Evolutionary conservation across 2,329 filamentous ascomycete genomes (phyloP).

Genomic region (Volutella citrinella): DNA sequence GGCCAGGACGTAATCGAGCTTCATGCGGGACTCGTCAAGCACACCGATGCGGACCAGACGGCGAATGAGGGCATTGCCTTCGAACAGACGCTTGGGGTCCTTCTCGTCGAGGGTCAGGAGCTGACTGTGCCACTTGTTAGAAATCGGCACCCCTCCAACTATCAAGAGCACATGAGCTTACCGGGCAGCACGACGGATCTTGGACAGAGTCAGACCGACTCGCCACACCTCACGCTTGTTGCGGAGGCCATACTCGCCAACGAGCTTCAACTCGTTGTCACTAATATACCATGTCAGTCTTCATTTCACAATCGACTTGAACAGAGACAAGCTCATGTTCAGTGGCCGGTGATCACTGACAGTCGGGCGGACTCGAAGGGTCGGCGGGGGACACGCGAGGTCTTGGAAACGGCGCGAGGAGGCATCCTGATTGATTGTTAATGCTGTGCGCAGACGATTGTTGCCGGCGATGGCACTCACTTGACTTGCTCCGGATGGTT

Average conservation of each 20-base stretch:
- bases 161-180: no score
- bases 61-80: slow-evolving; percentile 99
- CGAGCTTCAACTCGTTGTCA: slow-evolving; percentile 99
- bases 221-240: slow-evolving; percentile 99
- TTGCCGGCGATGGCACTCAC: slow-evolving; percentile 28
- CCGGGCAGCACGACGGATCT: slow-evolving; percentile 99
- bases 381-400: slow-evolving; percentile 96
- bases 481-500: slow-evolving; percentile 39
- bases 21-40: slow-evolving; percentile 99
- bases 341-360: slow-evolving; percentile 97
- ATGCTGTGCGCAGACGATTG: slow-evolving; percentile 15
- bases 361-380: slow-evolving; percentile 99
- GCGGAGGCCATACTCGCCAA: slow-evolving; percentile 99
- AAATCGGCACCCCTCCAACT: no score
- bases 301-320: slow-evolving; percentile 82
- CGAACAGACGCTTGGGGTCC: slow-evolving; percentile 99
- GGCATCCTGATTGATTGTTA: slow-evolving; percentile 36
- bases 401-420: slow-evolving; percentile 85
- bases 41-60: slow-evolving; percentile 99
- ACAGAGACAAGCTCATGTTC: slow-evolving; percentile 95
- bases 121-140: slow-evolving; percentile 63
- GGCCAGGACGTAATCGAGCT: slow-evolving; percentile 99
- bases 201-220: slow-evolving; percentile 98
- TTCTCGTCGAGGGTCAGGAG: slow-evolving; percentile 99
- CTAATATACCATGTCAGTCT: slow-evolving; percentile 71